A percentile compares a stretch with the other conserved stretches of the same genome.
Conservation (phyloP, 148 eudicot genomes). For the Talinum fruticosum region DNA sequence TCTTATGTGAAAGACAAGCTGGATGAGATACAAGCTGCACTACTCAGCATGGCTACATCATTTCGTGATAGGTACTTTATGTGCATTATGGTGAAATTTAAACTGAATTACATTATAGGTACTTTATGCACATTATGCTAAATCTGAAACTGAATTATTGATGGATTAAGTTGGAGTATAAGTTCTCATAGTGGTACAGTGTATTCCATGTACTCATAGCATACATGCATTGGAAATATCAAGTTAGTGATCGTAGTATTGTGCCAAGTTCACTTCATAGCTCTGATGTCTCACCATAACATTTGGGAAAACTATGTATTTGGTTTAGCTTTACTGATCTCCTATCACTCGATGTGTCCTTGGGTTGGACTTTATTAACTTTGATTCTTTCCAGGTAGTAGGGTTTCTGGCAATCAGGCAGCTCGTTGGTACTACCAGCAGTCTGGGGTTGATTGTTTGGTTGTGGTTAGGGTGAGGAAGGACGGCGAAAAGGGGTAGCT, state of each 20-base stretch:
- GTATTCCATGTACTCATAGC: background rate
- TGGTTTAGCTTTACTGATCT: background rate
- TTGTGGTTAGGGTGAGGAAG: too few relatives aligned
- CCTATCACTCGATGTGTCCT: background rate
- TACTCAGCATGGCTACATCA: constrained; percentile 57
- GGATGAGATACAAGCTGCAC: constrained; percentile 75
- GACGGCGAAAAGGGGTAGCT: too few relatives aligned
- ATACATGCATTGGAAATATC: background rate
- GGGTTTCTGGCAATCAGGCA: too few relatives aligned
- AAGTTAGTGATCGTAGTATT: background rate
- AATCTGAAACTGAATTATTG: too few relatives aligned
- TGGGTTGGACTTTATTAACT: background rate
- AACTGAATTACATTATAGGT: too few relatives aligned
- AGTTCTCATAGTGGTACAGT: background rate
- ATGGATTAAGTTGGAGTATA: background rate
- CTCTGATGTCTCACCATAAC: background rate
- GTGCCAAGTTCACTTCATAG: background rate
- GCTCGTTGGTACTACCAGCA: too few relatives aligned
- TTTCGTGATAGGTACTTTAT: constrained; percentile 80
- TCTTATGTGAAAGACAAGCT: constrained; percentile 65
- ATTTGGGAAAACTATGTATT: background rate
- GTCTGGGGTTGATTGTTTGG: too few relatives aligned
- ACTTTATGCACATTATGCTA: too few relatives aligned
- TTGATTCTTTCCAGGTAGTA: too few relatives aligned
- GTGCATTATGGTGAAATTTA: background rate